Conservation (phyloP, 1,284 basidiomycete genomes). For the Somion occarium region DNA sequence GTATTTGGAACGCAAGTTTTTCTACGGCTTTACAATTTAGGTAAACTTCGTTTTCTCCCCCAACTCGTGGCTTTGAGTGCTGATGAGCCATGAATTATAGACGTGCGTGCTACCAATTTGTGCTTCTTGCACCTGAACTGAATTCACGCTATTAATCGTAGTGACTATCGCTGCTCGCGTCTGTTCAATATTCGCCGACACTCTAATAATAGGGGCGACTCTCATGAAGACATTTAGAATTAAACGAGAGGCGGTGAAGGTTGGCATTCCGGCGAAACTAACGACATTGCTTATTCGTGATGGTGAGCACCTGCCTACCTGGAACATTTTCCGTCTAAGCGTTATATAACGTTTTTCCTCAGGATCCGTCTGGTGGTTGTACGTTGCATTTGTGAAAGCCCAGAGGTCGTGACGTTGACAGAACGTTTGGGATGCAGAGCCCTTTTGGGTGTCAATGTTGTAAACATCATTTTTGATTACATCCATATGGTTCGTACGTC, state of each 20-base stretch:
- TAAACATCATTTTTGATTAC: not conserved
- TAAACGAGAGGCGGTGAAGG: slow-evolving; percentile 8
- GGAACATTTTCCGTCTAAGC: not conserved
- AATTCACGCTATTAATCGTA: not conserved
- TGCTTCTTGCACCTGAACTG: not conserved
- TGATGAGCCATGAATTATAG: not conserved
- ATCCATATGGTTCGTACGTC: not conserved
- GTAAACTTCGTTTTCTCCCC: not conserved
- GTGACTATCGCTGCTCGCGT: not conserved
- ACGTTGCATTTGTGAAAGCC: not conserved
- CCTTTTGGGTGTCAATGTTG: not conserved
- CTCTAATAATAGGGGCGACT: not conserved
- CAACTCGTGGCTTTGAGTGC: not conserved
- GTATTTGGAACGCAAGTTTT: not conserved
- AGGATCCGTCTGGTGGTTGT: not conserved
- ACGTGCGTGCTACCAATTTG: not conserved
- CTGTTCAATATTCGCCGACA: not conserved
- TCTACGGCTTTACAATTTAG: not conserved
- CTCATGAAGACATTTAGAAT: not conserved
- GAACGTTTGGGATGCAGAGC: not conserved
- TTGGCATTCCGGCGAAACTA: slow-evolving; percentile 8
- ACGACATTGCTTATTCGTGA: not conserved
- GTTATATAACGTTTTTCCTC: not conserved
- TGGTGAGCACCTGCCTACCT: not conserved
- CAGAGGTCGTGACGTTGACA: not conserved